These are phyloP conservation scores for Solanum commersonii DNA, from an alignment of 257 asterid genomes.

Conservation along the genomic window DNA sequence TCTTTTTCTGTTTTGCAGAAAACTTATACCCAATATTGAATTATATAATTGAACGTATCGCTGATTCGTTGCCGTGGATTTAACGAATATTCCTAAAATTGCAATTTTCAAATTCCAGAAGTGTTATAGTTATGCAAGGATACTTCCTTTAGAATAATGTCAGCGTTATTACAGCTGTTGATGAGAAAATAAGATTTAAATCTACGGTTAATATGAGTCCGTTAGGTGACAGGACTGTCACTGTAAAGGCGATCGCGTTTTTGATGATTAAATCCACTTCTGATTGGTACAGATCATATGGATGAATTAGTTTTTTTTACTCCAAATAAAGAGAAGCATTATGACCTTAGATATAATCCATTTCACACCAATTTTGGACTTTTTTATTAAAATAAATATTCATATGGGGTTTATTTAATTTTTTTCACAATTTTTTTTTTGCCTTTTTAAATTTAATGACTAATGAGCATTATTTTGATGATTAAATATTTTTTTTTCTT, in stretches of 20 bases:
- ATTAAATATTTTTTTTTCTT: no score
- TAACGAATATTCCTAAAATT: background rate
- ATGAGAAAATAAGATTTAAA: background rate
- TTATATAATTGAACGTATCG: background rate
- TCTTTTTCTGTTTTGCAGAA: background rate
- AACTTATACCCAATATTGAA: background rate
- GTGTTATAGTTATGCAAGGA: background rate
- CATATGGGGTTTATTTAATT: background rate
- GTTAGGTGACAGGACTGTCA: background rate
- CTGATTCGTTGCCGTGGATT: background rate
- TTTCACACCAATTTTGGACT: background rate
- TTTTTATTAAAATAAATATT: no score
- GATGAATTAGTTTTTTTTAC: background rate
- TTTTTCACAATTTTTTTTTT: background rate
- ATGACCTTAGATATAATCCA: background rate
- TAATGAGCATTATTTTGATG: background rate
- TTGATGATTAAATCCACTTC: background rate
- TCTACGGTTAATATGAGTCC: background rate
- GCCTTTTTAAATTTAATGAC: background rate
- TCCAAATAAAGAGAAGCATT: background rate
- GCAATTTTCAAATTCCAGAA: background rate
- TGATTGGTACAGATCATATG: background rate
- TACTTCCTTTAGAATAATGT: background rate
- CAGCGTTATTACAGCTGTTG: background rate
- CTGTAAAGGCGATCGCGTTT: background rate